These are phyloP conservation scores for Silene uniflora DNA, from an alignment of 148 eudicot genomes.

Conservation along the genomic window DNA sequence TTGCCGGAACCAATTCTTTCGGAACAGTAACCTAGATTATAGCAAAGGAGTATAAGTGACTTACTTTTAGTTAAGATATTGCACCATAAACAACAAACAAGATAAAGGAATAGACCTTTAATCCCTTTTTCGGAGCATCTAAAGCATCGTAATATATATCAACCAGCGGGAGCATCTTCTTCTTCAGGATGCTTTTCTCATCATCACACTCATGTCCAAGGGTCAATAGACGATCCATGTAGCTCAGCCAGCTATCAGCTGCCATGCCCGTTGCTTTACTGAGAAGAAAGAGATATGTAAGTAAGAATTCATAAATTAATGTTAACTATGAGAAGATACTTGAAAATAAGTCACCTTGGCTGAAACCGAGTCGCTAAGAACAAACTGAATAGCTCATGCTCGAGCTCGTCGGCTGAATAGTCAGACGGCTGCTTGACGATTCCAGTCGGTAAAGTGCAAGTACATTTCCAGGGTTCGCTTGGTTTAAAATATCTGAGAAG, in stretches of 20 bases:
- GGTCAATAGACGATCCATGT: constrained; percentile 62
- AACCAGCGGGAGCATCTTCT: constrained; percentile 37
- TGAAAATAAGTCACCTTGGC: constrained; percentile 36
- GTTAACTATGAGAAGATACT: background rate
- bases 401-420: constrained; percentile 34
- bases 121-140: constrained; percentile 85
- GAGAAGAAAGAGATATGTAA: constrained; percentile 18
- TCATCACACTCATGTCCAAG: constrained; percentile 29
- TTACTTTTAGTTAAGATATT: background rate
- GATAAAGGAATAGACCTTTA: constrained; percentile 39
- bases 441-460: constrained; percentile 30
- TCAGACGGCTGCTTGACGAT: constrained; percentile 34
- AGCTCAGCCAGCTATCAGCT: constrained; percentile 65
- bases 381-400: constrained; percentile 40
- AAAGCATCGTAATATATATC: constrained; percentile 79
- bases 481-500: constrained; percentile 43
- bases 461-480: constrained; percentile 52
- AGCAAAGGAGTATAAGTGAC: background rate
- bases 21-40: constrained; percentile 48
- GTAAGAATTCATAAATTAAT: background rate
- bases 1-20: constrained; percentile 23
- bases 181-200: constrained; percentile 33
- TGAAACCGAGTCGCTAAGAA: constrained; percentile 38
- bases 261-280: constrained; percentile 53
- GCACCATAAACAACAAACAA: background rate